A percentile compares a stretch with the other conserved stretches of the same genome.
These are phyloP conservation scores for Neurospora sp. DNA, from an alignment of 495 filamentous ascomycete species.

Conservation along the genomic window DNA sequence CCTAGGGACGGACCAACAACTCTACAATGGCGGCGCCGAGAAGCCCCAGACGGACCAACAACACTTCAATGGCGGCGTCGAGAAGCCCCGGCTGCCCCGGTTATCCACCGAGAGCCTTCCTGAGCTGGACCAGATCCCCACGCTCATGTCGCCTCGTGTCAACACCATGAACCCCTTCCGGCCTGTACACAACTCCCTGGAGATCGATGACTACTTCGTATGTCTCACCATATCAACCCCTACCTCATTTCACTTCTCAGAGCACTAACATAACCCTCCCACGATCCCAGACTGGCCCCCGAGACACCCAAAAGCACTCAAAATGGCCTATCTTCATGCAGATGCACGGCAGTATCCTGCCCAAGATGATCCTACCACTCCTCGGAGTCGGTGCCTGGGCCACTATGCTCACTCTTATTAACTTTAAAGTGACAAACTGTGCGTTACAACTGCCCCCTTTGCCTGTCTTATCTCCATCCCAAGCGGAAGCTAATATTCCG, in stretches of 20 bases:
- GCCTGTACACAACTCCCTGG: constrained; percentile 32
- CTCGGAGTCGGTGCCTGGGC: constrained; percentile 59
- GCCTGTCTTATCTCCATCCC: background rate
- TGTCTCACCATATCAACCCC: constrained; percentile 5
- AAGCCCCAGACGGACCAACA: background rate
- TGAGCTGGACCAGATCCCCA: constrained; percentile 9
- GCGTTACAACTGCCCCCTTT: constrained; percentile 29
- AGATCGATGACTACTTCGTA: constrained; percentile 48
- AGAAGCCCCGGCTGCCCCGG: background rate
- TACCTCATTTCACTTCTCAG: background rate
- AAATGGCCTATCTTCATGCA: constrained; percentile 75
- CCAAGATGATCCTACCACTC: constrained; percentile 70
- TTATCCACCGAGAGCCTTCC: background rate
- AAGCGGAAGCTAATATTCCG: background rate
- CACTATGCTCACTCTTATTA: constrained; percentile 53
- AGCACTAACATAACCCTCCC: constrained; percentile 1
- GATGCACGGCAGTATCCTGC: constrained; percentile 71
- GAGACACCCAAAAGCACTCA: constrained; percentile 64
- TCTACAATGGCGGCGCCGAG: background rate
- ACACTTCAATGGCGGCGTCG: background rate
- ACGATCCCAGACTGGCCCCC: constrained; percentile 42
- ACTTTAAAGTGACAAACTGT: constrained; percentile 24
- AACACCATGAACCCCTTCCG: constrained; percentile 36
- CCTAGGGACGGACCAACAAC: background rate
- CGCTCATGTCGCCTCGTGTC: constrained; percentile 23